These are phyloP conservation scores for Globisporangium emineosum DNA, from an alignment of 352 stramenopile genomes.

Conservation along the genomic window DNA sequence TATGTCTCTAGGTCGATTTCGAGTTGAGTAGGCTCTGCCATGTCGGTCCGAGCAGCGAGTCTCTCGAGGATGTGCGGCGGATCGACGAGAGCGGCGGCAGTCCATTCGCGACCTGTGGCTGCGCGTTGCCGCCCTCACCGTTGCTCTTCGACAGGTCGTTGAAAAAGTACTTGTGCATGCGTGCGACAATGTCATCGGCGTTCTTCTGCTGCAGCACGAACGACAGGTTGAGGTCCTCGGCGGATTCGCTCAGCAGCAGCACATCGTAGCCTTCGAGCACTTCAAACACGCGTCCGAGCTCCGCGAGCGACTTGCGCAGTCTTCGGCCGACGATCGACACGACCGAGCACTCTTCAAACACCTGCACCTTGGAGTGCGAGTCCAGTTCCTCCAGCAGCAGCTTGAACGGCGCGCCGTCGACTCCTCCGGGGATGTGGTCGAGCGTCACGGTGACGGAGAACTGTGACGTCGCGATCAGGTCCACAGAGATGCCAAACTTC, in stretches of 20 bases:
- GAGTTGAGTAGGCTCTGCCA: constrained; percentile 58
- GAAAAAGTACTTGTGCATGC: constrained; percentile 84
- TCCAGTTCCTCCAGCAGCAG: constrained; percentile 63
- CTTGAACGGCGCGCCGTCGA: constrained; percentile 66
- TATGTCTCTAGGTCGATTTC: constrained; percentile 26
- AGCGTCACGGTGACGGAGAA: constrained; percentile 88
- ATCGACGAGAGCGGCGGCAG: constrained; percentile 28
- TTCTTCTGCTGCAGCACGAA: constrained; percentile 84
- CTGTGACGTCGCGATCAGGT: constrained; percentile 87
- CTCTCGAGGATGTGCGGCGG: constrained; percentile 60
- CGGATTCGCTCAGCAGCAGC: constrained; percentile 80
- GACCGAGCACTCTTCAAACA: constrained; percentile 79
- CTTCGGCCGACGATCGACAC: constrained; percentile 85
- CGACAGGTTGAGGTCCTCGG: constrained; percentile 88
- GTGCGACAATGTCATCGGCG: constrained; percentile 72
- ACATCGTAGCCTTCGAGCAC: constrained; percentile 84
- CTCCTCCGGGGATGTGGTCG: constrained; percentile 81
- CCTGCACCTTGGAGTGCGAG: constrained; percentile 67
- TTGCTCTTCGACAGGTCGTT: constrained; percentile 17
- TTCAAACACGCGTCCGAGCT: constrained; percentile 83
- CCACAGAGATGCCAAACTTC: constrained; percentile 81
- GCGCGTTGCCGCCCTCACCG: not conserved
- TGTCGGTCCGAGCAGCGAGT: constrained; percentile 65
- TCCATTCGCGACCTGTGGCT: constrained; percentile 8
- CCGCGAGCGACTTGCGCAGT: constrained; percentile 75